Evolutionary conservation across 495 filamentous ascomycete species (phyloP).

Genomic region (Halenospora varia): DNA sequence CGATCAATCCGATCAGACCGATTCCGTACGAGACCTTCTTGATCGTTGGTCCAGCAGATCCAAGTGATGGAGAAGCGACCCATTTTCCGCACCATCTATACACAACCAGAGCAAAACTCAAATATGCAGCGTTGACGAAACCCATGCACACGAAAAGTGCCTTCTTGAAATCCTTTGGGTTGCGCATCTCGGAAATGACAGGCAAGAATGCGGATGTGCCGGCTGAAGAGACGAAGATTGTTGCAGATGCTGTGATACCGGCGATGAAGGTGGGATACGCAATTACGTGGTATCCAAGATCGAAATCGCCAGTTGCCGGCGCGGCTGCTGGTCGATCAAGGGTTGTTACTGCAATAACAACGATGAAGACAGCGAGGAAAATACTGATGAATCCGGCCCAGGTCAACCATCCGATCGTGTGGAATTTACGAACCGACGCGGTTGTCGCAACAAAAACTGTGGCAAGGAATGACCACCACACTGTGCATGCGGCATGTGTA

Average conservation of each 20-base stretch:
- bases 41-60: slow-evolving; percentile 56
- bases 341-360: slow-evolving; percentile 43
- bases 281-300: slow-evolving; percentile 32
- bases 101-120: slow-evolving; percentile 62
- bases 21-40: slow-evolving; percentile 76
- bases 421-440: slow-evolving; percentile 45
- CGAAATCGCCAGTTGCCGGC: slow-evolving; percentile 33
- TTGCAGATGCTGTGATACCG: slow-evolving; percentile 37
- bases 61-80: slow-evolving; percentile 67
- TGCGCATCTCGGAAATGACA: slow-evolving; percentile 76
- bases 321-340: slow-evolving; percentile 38
- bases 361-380: slow-evolving; percentile 43
- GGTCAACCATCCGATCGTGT: slow-evolving; percentile 42
- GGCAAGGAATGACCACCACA: slow-evolving; percentile 36
- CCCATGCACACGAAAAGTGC: slow-evolving; percentile 61
- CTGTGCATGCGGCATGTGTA: slow-evolving; percentile 42
- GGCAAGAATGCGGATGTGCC: slow-evolving; percentile 68
- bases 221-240: slow-evolving; percentile 34
- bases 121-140: slow-evolving; percentile 66
- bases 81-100: slow-evolving; percentile 69
- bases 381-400: slow-evolving; percentile 43
- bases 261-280: slow-evolving; percentile 33
- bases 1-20: slow-evolving; percentile 31
- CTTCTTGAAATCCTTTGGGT: slow-evolving; percentile 63
- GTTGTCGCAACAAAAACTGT: slow-evolving; percentile 35